Percentiles rank a stretch among this genome's conserved stretches.
Conservation (phyloP, 2,329 filamentous ascomycete species). For the Paraphaeosphaeria sporulosa region DNA sequence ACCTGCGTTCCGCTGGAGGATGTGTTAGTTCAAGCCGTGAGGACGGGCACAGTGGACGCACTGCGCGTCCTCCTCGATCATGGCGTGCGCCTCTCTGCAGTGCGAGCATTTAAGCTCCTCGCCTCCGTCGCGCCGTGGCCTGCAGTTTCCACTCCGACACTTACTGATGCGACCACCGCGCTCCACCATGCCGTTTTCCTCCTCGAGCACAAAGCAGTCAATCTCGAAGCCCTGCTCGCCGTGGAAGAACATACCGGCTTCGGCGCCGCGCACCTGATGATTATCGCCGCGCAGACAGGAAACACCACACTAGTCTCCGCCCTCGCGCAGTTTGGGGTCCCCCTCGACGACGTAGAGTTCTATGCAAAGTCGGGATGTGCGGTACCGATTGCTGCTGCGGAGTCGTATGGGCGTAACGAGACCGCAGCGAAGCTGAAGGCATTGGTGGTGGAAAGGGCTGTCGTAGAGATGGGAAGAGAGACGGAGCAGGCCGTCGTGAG, state of each 20-base stretch:
- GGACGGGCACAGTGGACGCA: neutral
- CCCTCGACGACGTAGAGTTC: neutral
- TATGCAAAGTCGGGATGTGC: constrained; percentile 2
- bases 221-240: neutral
- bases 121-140: neutral
- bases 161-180: neutral
- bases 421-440: neutral
- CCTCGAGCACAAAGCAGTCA: neutral
- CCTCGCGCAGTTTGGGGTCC: neutral
- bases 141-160: neutral
- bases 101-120: constrained; percentile 1
- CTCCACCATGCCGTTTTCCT: neutral
- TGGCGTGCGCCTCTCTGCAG: neutral
- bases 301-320: neutral
- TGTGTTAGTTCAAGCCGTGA: neutral
- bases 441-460: neutral
- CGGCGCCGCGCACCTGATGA: constrained; percentile 3
- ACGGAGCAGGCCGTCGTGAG: too few relatives aligned
- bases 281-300: neutral
- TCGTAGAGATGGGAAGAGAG: too few relatives aligned
- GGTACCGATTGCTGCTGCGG: neutral
- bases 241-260: neutral
- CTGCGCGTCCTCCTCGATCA: neutral
- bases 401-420: neutral
- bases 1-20: neutral